Percentiles rank a stretch among this genome's conserved stretches.
Evolutionary conservation across 2,329 filamentous ascomycete species (phyloP).

Genomic region (Venturia oleaginea): DNA sequence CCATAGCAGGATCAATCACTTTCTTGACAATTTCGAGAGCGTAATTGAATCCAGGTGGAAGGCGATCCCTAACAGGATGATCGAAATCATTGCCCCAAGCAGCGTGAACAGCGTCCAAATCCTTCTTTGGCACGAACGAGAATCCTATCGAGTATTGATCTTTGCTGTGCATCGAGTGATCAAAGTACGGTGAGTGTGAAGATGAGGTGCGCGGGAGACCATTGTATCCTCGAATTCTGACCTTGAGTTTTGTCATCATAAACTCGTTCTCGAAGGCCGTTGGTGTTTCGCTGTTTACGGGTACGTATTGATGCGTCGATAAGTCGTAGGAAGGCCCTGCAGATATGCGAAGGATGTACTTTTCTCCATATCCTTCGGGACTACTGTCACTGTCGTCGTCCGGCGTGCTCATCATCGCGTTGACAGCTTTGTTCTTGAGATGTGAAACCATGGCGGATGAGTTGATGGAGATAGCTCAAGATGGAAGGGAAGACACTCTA

Average conservation of each 20-base stretch:
- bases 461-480: too few species aligned
- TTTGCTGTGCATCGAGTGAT: conserved; percentile 26
- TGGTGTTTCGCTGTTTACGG: conserved; percentile 60
- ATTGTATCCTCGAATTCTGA: conserved; percentile 62
- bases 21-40: conserved; percentile 81
- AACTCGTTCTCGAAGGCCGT: conserved; percentile 54
- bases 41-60: conserved; percentile 79
- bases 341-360: conserved; percentile 74
- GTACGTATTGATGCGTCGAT: conserved; percentile 50
- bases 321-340: conserved; percentile 70
- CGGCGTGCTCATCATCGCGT: background rate
- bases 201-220: conserved; percentile 23
- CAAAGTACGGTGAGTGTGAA: conserved; percentile 10
- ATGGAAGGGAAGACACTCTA: too few species aligned
- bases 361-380: conserved; percentile 4
- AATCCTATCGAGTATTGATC: conserved; percentile 84
- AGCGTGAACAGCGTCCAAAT: conserved; percentile 60
- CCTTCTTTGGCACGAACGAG: conserved; percentile 60
- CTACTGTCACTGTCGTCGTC: background rate
- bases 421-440: conserved; percentile 1
- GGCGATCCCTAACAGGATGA: conserved; percentile 71
- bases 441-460: background rate
- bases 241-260: conserved; percentile 59
- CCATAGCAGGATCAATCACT: conserved; percentile 83
- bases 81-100: conserved; percentile 97